A percentile compares a stretch with the other conserved stretches of the same genome.
These are phyloP conservation scores for Colletotrichum theobromicola DNA, from an alignment of 2,329 filamentous ascomycete genomes.

Conservation along the genomic window DNA sequence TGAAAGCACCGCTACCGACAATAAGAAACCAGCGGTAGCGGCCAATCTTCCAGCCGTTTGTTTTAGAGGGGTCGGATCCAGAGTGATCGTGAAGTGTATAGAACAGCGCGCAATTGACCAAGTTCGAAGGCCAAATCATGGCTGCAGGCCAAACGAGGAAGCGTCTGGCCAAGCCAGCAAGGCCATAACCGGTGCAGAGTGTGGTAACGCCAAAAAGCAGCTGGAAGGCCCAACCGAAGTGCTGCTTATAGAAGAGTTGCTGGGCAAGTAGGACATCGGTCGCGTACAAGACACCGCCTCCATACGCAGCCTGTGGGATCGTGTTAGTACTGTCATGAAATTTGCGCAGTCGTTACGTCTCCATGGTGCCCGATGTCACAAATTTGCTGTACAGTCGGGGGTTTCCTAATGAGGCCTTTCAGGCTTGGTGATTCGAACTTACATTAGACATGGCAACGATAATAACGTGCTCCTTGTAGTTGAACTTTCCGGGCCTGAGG, in stretches of 20 bases:
- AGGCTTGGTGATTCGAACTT: slow-evolving; percentile 28
- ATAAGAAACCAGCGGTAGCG: slow-evolving; percentile 64
- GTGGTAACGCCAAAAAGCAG: slow-evolving; percentile 65
- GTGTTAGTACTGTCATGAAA: slow-evolving; percentile 21
- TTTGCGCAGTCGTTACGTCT: not conserved
- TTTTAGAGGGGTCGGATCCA: slow-evolving; percentile 52
- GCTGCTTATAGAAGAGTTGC: slow-evolving; percentile 55
- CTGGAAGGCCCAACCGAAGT: slow-evolving; percentile 63
- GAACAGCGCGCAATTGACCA: slow-evolving; percentile 68
- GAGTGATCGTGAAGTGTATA: slow-evolving; percentile 68
- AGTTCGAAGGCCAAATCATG: slow-evolving; percentile 68
- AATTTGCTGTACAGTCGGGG: not conserved
- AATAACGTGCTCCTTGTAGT: slow-evolving; percentile 66
- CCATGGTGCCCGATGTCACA: not conserved
- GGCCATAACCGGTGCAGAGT: slow-evolving; percentile 67
- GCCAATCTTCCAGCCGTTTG: slow-evolving; percentile 63
- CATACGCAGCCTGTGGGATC: slow-evolving; percentile 55
- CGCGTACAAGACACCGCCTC: slow-evolving; percentile 56
- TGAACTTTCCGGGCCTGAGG: slow-evolving; percentile 62
- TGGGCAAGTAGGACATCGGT: slow-evolving; percentile 47
- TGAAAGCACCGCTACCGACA: slow-evolving; percentile 53
- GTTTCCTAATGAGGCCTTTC: not conserved
- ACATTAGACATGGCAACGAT: slow-evolving; percentile 71
- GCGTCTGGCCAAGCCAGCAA: slow-evolving; percentile 63
- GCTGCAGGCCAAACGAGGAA: slow-evolving; percentile 66